Evolutionary conservation across 2,329 filamentous ascomycete species (phyloP).

Genomic region (Nannizziopsis barbatae): DNA sequence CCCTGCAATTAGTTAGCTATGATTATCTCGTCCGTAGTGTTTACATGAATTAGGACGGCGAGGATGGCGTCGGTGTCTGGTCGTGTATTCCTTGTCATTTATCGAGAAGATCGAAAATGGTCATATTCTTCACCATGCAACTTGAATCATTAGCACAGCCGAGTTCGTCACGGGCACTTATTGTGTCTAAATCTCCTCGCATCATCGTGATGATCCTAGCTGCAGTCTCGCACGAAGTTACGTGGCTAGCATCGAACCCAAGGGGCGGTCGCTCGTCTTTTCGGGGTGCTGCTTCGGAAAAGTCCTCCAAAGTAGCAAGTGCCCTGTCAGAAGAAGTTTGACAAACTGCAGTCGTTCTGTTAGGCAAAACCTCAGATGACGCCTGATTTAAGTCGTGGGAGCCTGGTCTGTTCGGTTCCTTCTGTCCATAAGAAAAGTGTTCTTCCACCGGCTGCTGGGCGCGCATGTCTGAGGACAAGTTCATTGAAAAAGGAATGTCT

Average conservation of each 20-base stretch:
- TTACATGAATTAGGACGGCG: too few species aligned
- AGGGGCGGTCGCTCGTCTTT: conserved; percentile 16
- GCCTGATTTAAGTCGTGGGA: too few species aligned
- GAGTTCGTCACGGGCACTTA: conserved; percentile 15
- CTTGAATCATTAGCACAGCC: conserved; percentile 15
- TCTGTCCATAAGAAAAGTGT: too few species aligned
- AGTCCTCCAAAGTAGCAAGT: too few species aligned
- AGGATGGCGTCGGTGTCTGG: too few species aligned
- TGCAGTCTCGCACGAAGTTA: conserved; percentile 17
- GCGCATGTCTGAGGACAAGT: background rate
- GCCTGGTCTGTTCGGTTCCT: too few species aligned
- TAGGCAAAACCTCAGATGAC: too few species aligned
- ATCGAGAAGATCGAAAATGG: conserved; percentile 17
- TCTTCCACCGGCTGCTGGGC: too few species aligned
- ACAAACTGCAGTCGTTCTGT: too few species aligned
- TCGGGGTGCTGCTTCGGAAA: conserved; percentile 18
- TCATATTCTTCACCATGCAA: conserved; percentile 17
- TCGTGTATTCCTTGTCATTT: conserved; percentile 1
- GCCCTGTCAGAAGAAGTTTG: too few species aligned
- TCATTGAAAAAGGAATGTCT: background rate
- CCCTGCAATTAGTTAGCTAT: too few species aligned
- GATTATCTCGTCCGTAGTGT: too few species aligned
- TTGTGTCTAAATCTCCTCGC: conserved; percentile 13
- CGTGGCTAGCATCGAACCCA: conserved; percentile 4
- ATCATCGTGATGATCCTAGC: conserved; percentile 19